Conservation (phyloP, 208 protist species). For the Trypanosoma cruzi region DNA sequence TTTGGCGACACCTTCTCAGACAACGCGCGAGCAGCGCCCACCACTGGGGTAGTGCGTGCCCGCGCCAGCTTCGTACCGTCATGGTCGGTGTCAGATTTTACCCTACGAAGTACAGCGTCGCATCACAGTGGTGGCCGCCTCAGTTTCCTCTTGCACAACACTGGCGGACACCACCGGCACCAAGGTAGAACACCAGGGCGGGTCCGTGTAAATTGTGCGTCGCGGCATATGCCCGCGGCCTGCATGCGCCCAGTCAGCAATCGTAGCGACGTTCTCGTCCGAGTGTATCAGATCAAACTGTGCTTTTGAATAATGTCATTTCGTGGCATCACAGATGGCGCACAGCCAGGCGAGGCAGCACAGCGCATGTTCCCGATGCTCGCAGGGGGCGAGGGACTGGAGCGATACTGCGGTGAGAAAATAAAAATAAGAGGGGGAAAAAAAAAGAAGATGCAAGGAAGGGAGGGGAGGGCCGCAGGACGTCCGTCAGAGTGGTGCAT, state of each 20-base stretch:
- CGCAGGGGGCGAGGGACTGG: background rate
- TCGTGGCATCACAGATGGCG: constrained; percentile 11
- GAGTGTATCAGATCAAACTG: constrained; percentile 28
- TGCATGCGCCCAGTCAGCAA: constrained; percentile 1
- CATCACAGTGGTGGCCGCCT: constrained; percentile 6
- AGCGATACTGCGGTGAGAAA: too few relatives aligned
- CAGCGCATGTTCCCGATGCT: background rate
- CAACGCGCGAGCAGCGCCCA: background rate
- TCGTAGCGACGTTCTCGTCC: constrained; percentile 27
- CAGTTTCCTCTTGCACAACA: constrained; percentile 23
- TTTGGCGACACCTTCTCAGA: background rate
- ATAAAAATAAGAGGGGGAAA: too few relatives aligned
- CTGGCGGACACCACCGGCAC: constrained; percentile 23
- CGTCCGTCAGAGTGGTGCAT: constrained; percentile 34
- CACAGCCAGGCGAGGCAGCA: background rate
- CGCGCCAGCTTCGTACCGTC: constrained; percentile 20
- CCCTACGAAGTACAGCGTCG: constrained; percentile 45
- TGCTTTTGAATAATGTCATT: constrained; percentile 23
- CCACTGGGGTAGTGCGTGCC: background rate
- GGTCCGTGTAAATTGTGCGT: constrained; percentile 30
- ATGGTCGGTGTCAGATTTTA: constrained; percentile 53
- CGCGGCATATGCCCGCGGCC: background rate
- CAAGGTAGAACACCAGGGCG: background rate
- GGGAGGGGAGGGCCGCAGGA: background rate
- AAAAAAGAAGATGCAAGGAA: too few relatives aligned